Conservation (phyloP, 805 yeast genomes). For the Saturnispora saitoi region DNA sequence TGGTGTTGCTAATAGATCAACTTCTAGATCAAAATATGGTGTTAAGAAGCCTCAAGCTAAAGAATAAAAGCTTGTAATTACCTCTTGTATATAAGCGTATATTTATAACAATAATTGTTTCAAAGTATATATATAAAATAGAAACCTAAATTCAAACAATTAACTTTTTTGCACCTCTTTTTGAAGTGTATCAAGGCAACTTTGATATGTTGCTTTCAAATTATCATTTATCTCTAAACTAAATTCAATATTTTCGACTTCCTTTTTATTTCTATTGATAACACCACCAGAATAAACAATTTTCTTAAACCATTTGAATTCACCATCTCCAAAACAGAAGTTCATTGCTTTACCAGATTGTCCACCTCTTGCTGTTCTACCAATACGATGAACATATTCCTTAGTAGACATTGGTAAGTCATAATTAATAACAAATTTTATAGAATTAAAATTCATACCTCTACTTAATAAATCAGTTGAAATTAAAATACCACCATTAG, state of each 20-base stretch:
- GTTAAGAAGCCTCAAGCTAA: slow-evolving; percentile 69
- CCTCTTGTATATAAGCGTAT: slow-evolving; percentile 9
- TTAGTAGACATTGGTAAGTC: slow-evolving; percentile 83
- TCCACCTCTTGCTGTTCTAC: slow-evolving; percentile 95
- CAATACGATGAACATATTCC: slow-evolving; percentile 93
- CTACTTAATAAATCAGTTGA: slow-evolving; percentile 94
- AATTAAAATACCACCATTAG: slow-evolving; percentile 41
- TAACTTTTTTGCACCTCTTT: slow-evolving; percentile 28
- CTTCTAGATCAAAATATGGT: slow-evolving; percentile 90
- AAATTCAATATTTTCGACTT: slow-evolving; percentile 28
- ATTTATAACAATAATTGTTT: not conserved
- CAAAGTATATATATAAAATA: no score
- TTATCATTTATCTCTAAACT: slow-evolving; percentile 28
- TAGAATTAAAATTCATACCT: slow-evolving; percentile 74
- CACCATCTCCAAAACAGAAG: slow-evolving; percentile 70
- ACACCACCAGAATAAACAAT: slow-evolving; percentile 38
- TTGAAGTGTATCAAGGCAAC: slow-evolving; percentile 37
- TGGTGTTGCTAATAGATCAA: slow-evolving; percentile 88
- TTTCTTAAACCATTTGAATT: slow-evolving; percentile 52
- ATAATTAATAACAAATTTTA: slow-evolving; percentile 76
- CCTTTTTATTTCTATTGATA: slow-evolving; percentile 40
- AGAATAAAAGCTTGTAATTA: slow-evolving; percentile 13
- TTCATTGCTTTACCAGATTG: slow-evolving; percentile 67
- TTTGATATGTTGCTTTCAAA: slow-evolving; percentile 35
- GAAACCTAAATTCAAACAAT: not conserved